phyloP scores from a whole-genome alignment of 257 asterid genomes.

The Solanum lignicaule region DNA sequence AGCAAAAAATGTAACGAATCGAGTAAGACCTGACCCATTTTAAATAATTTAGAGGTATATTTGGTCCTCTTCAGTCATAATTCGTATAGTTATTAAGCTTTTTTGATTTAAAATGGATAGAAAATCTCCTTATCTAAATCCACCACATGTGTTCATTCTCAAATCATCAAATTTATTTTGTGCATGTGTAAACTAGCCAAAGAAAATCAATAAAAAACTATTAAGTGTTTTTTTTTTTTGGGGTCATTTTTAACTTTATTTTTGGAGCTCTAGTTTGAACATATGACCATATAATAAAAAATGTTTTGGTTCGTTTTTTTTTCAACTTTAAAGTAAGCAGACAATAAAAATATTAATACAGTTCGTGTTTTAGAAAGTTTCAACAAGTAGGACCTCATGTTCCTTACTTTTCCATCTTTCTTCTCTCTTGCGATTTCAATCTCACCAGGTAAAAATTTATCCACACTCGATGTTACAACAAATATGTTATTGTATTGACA shows the following conservation, averaged over 20 bases:
- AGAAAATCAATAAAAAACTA: not conserved
- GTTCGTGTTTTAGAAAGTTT: not conserved
- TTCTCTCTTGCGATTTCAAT: not conserved
- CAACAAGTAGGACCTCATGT: not conserved
- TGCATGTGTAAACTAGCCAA: not conserved
- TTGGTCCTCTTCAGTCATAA: accelerated
- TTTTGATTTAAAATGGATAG: not conserved
- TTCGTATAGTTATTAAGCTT: too few relatives aligned
- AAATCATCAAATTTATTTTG: not conserved
- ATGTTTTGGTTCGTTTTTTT: not conserved
- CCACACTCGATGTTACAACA: not conserved
- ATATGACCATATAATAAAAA: not conserved
- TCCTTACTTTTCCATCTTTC: not conserved
- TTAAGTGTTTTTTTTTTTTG: not conserved
- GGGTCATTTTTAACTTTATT: not conserved
- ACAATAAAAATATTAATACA: not conserved
- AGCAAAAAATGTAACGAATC: not conserved
- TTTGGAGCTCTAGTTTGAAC: not conserved
- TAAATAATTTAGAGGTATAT: too few relatives aligned
- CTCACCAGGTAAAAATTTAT: not conserved
- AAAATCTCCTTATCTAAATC: not conserved
- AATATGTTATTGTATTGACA: not conserved
- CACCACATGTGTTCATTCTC: not conserved
- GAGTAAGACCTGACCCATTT: too few relatives aligned
- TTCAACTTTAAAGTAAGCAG: not conserved